A percentile compares a stretch with the other conserved stretches of the same genome.
Evolutionary conservation across 2,329 filamentous ascomycete species (phyloP).

Genomic region (Aureobasidium sp.): DNA sequence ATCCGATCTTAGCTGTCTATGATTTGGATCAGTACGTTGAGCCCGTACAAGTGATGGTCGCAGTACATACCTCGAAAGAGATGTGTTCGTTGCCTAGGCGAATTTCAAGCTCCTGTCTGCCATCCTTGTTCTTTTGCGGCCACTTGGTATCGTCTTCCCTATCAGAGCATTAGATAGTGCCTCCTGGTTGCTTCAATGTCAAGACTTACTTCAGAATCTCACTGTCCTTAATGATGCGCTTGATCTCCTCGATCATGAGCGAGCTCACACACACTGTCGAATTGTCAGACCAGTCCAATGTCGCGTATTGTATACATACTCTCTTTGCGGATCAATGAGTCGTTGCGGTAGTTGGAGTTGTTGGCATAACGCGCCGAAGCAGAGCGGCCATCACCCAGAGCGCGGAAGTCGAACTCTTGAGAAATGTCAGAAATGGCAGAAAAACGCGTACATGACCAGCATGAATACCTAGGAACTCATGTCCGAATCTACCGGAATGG

Average conservation of each 20-base stretch:
- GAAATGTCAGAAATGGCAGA: conserved; percentile 16
- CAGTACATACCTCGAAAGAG: conserved; percentile 74
- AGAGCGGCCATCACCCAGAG: conserved; percentile 84
- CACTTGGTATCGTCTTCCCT: conserved; percentile 98
- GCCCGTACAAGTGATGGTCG: background rate
- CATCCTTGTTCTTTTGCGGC: conserved; percentile 99
- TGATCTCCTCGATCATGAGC: conserved; percentile 84
- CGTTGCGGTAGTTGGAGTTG: conserved; percentile 99
- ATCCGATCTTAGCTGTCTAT: conserved; percentile 96
- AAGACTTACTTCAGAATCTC: conserved; percentile 86
- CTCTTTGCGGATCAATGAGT: conserved; percentile 98
- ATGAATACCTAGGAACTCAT: conserved; percentile 82
- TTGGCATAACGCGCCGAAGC: conserved; percentile 95
- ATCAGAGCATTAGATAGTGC: background rate
- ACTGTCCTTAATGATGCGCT: conserved; percentile 91
- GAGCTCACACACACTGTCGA: conserved; percentile 68
- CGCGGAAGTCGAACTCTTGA: conserved; percentile 90
- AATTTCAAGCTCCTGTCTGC: conserved; percentile 92
- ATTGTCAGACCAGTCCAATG: no score
- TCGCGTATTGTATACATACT: no score
- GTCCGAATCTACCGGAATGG: conserved; percentile 92
- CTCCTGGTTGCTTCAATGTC: background rate
- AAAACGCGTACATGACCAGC: background rate
- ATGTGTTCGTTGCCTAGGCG: conserved; percentile 91
- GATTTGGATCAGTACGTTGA: conserved; percentile 18